Percentiles rank a stretch among this genome's conserved stretches.
These are phyloP conservation scores for Hyaloscypha bicolor DNA, from an alignment of 495 filamentous ascomycete genomes.

Conservation along the genomic window DNA sequence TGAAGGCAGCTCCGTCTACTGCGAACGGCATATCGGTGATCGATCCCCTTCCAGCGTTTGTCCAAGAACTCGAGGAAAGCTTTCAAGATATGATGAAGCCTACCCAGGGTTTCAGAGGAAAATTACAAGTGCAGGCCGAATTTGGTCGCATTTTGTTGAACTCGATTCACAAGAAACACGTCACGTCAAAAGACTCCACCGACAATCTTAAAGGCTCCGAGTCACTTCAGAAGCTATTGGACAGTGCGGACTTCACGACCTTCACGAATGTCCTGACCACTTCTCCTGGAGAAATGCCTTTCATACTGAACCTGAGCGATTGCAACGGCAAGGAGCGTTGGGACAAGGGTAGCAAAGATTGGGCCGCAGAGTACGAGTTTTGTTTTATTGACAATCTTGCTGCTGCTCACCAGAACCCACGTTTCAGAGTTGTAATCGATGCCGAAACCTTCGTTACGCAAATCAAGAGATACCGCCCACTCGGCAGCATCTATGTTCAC, in stretches of 20 bases:
- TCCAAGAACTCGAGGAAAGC: slow-evolving; percentile 9
- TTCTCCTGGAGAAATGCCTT: slow-evolving; percentile 38
- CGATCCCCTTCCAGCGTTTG: slow-evolving; percentile 24
- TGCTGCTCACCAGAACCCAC: slow-evolving; percentile 13
- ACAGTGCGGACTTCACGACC: slow-evolving; percentile 25
- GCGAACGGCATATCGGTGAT: slow-evolving; percentile 18
- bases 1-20: background rate
- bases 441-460: slow-evolving; percentile 34
- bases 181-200: slow-evolving; percentile 22
- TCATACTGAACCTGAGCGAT: slow-evolving; percentile 36
- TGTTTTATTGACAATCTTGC: slow-evolving; percentile 24
- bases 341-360: slow-evolving; percentile 12
- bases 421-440: slow-evolving; percentile 54
- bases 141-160: slow-evolving; percentile 45
- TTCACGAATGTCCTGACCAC: slow-evolving; percentile 48
- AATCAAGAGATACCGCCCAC: slow-evolving; percentile 27
- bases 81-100: slow-evolving; percentile 30
- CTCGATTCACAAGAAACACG: slow-evolving; percentile 18
- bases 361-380: slow-evolving; percentile 52
- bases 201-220: background rate
- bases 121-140: slow-evolving; percentile 41
- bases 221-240: slow-evolving; percentile 27
- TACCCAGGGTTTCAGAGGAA: slow-evolving; percentile 37
- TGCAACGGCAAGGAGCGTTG: slow-evolving; percentile 18
- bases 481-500: slow-evolving; percentile 42